Base-by-base conservation (phyloP, 1,284 basidiomycete species). In the Mycena sp. region DNA sequence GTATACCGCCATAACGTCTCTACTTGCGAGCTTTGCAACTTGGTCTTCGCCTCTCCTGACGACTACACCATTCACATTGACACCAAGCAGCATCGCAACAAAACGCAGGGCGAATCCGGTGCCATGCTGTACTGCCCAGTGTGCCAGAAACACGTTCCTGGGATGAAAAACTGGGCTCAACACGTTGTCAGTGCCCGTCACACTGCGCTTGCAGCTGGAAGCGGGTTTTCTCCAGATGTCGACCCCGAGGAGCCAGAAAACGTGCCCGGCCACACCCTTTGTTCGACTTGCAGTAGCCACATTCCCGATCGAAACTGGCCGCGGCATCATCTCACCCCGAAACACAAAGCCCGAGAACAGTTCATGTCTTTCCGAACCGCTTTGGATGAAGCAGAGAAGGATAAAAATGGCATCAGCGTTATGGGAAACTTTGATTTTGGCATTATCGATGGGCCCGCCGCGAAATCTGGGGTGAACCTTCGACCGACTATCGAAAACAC, bases 211-310 rank as follows among this genome's bases (percentile, higher is more conserved):
- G 73, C 76, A 11, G 49, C 28, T 25, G 23, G n/a, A 6, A 41
- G 67, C n/a, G 72, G 72, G 2, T 49, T 76, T 17, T 44, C 70
- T 4, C 56, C 71, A 0, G 59, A 71, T 6, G 68, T 80, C 4
- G 69, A 70, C 21, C 78, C 79, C 3, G 74, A 78, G 54, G 71
- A 71, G 19, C 72, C 73, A 16, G 70, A 64, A 1, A 40, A 70
- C 1, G 70, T 74, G 19, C 69, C 69, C 0, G 72, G 69, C 1
- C 69, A 74, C 9, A 72, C 69, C 7, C 75, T 76, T 38, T 86
- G 84, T 63, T 67, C 76, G 4, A 58, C 79, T 0, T 85, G 84
- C 69, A 76, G 78, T 30, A 46, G 64, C 1, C 74, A 77, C 29
- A 71, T 82, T 14, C 56, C 62, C 0, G 67, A 71, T 35, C 28